These are phyloP conservation scores for Phytophthora citrophthora DNA, from an alignment of 352 stramenopile genomes.

Conservation along the genomic window DNA sequence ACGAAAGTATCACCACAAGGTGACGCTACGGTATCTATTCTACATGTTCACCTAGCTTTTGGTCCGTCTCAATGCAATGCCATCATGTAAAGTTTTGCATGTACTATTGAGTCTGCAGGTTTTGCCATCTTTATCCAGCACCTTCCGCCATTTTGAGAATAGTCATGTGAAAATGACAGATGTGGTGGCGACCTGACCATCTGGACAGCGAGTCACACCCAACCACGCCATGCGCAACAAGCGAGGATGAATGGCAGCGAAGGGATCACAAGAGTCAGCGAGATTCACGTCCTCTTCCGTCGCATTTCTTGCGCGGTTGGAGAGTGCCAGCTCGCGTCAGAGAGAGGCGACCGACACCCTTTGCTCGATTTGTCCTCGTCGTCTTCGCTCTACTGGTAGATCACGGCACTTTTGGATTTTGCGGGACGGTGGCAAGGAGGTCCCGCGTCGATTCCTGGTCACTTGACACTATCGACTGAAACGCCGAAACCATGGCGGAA, in stretches of 20 bases:
- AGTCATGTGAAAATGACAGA: conserved; percentile 5
- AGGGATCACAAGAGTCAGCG: conserved; percentile 32
- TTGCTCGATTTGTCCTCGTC: conserved; percentile 22
- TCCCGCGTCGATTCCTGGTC: conserved; percentile 9
- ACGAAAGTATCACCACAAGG: conserved; percentile 11
- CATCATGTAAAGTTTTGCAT: too few species aligned
- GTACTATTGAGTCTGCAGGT: background rate
- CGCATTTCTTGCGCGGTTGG: conserved; percentile 19
- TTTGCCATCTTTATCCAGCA: conserved; percentile 17
- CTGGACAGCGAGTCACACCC: conserved; percentile 21
- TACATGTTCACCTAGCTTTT: background rate
- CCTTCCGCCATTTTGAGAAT: background rate
- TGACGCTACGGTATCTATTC: conserved; percentile 3
- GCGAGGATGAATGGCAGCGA: conserved; percentile 28
- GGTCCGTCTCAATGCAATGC: conserved; percentile 8
- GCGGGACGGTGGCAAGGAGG: conserved; percentile 9
- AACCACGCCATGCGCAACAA: conserved; percentile 27
- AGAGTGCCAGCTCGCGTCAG: conserved; percentile 11
- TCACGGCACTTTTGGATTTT: conserved; percentile 33
- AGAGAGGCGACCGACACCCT: conserved; percentile 24
- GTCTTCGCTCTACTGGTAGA: conserved; percentile 6
- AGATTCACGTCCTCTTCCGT: conserved; percentile 32
- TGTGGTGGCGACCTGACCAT: conserved; percentile 31
- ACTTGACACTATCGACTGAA: conserved; percentile 11
- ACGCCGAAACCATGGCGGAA: conserved; percentile 22